phyloP scores from a whole-genome alignment of 73 alveolate species.

The Blepharisma japonicum region DNA sequence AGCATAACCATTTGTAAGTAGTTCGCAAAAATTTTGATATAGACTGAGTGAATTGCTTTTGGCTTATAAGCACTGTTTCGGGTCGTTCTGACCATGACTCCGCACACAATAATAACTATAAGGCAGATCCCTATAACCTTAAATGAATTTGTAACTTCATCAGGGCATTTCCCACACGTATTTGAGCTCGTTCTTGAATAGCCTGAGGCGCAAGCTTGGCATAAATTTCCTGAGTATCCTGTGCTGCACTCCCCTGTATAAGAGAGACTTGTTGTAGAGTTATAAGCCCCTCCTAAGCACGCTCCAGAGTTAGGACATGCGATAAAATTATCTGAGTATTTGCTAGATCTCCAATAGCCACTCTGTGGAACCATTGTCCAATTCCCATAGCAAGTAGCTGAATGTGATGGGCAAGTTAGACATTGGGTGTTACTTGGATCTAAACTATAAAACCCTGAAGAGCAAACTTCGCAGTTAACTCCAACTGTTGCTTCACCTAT shows the following conservation, averaged over 20 bases:
- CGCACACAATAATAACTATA: background rate
- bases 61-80: constrained; percentile 18
- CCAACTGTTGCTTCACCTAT: too few species aligned
- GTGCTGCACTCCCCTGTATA: constrained; percentile 21
- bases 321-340: constrained; percentile 43
- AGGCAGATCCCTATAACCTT: background rate
- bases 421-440: background rate
- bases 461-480: background rate
- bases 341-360: constrained; percentile 63
- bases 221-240: constrained; percentile 43
- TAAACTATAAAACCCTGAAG: background rate
- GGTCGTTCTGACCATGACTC: background rate
- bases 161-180: constrained; percentile 40
- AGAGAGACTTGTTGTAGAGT: background rate
- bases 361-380: constrained; percentile 46
- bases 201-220: constrained; percentile 34
- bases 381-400: constrained; percentile 51
- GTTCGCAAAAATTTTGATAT: constrained; percentile 29
- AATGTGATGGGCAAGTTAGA: constrained; percentile 34
- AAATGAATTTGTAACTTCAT: background rate
- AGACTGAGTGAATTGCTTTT: background rate
- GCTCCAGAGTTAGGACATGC: constrained; percentile 45
- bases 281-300: constrained; percentile 42
- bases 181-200: constrained; percentile 1
- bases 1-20: constrained; percentile 25